Percentiles rank a stretch among this genome's conserved stretches.
phyloP scores from a whole-genome alignment of 2,329 filamentous ascomycete species.

The Cladosporium austrohemisphaericum region DNA sequence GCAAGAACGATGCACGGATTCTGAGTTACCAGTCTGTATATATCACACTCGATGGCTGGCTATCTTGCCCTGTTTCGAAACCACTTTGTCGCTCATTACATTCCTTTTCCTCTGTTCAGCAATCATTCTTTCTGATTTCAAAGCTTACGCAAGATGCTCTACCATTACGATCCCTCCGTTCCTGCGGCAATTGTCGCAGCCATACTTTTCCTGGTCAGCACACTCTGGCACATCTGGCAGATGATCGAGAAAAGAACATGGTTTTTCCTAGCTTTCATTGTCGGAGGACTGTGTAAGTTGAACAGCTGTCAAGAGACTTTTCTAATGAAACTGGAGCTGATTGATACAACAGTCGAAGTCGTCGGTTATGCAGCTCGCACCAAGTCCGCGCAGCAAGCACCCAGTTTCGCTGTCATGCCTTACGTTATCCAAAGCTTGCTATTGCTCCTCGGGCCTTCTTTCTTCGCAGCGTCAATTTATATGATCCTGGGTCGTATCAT shows the following conservation, averaged over 20 bases:
- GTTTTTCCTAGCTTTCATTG: slow-evolving; percentile 47
- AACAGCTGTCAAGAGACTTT: no score
- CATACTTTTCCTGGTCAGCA: neutral
- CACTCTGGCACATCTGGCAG: slow-evolving; percentile 14
- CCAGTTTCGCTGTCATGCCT: slow-evolving; percentile 14
- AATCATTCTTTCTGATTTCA: no score
- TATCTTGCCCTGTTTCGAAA: no score
- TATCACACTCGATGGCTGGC: no score
- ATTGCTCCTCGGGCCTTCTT: slow-evolving; percentile 45
- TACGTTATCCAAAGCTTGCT: slow-evolving; percentile 32
- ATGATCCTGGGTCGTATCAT: slow-evolving; percentile 49
- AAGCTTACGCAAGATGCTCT: no score
- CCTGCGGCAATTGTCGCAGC: neutral
- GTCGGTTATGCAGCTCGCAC: neutral
- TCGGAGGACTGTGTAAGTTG: slow-evolving; percentile 32
- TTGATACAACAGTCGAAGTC: neutral
- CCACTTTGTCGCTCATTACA: no score
- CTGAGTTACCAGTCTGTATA: no score
- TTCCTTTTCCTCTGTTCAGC: no score
- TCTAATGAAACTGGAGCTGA: neutral
- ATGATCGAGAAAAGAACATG: slow-evolving; percentile 45
- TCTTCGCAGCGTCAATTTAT: slow-evolving; percentile 51
- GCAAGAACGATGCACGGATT: no score
- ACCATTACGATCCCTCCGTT: neutral
- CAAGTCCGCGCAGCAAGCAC: neutral